Base-by-base conservation (phyloP, 495 filamentous ascomycete genomes). In the Daldinia loculata region DNA sequence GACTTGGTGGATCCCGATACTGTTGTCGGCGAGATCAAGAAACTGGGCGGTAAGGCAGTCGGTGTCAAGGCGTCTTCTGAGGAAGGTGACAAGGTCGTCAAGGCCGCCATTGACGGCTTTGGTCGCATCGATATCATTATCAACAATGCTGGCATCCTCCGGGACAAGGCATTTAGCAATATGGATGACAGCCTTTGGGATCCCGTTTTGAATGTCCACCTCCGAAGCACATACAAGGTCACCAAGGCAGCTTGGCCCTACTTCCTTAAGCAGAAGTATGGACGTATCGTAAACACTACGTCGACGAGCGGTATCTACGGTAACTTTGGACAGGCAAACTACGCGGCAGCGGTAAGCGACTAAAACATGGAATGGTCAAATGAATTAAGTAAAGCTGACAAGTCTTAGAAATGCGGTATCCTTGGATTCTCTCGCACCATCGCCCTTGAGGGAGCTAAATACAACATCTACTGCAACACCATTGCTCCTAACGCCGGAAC, bases 281-380 rank as follows among this genome's bases (percentile, higher is more conserved):
- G 95, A 69, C 93, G 95, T 75, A 87, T 99, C 60, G 86, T 99
- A 79, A 99, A 99, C 85, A 99, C 95, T 63, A 93, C 95, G 15
- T 96, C 92, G 53, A 97, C 95, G 39, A 94, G 91, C 77, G 95
- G 95, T 81, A 98, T 99, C 82, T 99, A 99, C 75, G 95, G 95
- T 71, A 99, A 97, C 86, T 99, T 99, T 74, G 95, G 95, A 61
- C 95, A 99, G 83, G 94, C 95, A 74, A 98, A 99, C 84, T 99
- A 99, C 80, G 89, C 95, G 58, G 91, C 95, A 59, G 95, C 96
- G 19, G 89, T 91, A 88, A 79, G 89, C 82, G 14, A 56, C 14
- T 2, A 48, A 24, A 22, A 12, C 19, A 50, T 11, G 27, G 26
- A 24, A 2, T 17, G 0, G 2, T 15, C 11, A 39, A 27, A 27